Conservation (phyloP, 2,329 filamentous ascomycete species). For the Pseudocercospora ulei region DNA sequence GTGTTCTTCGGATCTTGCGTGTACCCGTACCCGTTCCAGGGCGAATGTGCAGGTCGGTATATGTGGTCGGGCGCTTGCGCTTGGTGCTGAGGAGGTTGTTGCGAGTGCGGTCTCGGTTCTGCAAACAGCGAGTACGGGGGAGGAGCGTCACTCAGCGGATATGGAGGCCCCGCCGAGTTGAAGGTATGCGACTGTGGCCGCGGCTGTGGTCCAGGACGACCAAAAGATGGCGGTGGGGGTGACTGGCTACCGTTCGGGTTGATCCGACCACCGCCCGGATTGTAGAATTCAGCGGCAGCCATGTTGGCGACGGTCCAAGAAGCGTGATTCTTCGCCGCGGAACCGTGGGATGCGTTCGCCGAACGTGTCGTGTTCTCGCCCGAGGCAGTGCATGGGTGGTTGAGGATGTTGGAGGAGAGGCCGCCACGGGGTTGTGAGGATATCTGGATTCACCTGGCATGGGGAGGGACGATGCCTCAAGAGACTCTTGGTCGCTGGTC, state of each 20-base stretch:
- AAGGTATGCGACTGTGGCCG: constrained; percentile 12
- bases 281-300: constrained; percentile 30
- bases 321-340: background rate
- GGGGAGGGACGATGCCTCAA: too few species aligned
- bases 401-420: too few species aligned
- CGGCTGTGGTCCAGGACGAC: constrained; percentile 14
- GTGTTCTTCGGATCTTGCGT: constrained; percentile 17
- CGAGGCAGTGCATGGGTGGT: too few species aligned
- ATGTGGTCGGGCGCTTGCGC: constrained; percentile 18
- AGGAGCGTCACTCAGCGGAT: constrained; percentile 28
- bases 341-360: background rate
- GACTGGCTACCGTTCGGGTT: constrained; percentile 8
- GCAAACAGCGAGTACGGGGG: constrained; percentile 26
- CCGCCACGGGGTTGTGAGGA: too few species aligned
- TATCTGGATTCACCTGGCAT: too few species aligned
- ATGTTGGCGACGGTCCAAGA: constrained; percentile 16
- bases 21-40: constrained; percentile 18
- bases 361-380: too few species aligned
- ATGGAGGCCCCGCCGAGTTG: constrained; percentile 20
- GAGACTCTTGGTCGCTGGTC: too few species aligned
- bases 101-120: constrained; percentile 26
- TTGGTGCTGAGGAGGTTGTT: constrained; percentile 29
- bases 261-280: constrained; percentile 13
- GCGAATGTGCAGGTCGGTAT: constrained; percentile 21
- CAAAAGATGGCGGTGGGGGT: constrained; percentile 12